Evolutionary conservation across 192 early-diverging fungal genomes (phyloP).

Genomic region (Entomortierella lignicola): DNA sequence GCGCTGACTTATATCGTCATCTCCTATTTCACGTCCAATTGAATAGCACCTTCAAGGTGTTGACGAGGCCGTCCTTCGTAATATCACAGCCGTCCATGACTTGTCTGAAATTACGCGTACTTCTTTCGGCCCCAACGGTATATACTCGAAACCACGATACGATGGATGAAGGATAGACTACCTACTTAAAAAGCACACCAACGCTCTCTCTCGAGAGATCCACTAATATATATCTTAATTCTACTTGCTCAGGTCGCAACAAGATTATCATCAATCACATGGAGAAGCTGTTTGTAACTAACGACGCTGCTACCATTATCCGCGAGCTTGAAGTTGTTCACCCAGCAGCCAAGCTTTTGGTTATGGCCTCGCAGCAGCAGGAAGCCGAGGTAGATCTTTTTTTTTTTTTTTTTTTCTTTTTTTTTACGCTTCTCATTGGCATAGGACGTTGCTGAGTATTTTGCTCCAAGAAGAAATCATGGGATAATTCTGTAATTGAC

Average conservation of each 20-base stretch:
- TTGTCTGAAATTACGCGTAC: conserved; percentile 93
- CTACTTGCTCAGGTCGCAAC: conserved; percentile 80
- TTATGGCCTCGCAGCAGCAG: conserved; percentile 97
- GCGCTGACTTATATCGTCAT: background rate
- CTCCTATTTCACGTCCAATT: background rate
- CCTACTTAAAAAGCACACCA: no score
- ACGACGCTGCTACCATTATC: conserved; percentile 99
- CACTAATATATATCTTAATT: background rate
- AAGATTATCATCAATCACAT: conserved; percentile 99
- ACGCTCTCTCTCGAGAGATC: background rate
- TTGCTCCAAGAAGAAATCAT: background rate
- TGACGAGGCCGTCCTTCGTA: conserved; percentile 94
- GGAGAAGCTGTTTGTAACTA: conserved; percentile 98
- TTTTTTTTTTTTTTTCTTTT: no score
- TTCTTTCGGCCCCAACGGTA: conserved; percentile 97
- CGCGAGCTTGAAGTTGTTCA: conserved; percentile 97
- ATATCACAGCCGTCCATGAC: conserved; percentile 95
- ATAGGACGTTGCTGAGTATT: background rate
- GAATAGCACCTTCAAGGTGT: conserved; percentile 90
- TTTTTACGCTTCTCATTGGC: no score
- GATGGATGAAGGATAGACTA: background rate
- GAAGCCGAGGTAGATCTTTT: conserved; percentile 80
- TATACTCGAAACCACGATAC: background rate
- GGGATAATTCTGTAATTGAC: background rate
- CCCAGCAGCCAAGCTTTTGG: conserved; percentile 95